A percentile compares a stretch with the other conserved stretches of the same genome.
phyloP scores from a whole-genome alignment of 2,329 filamentous ascomycete genomes.

The Aspergillus quadricinctus region DNA sequence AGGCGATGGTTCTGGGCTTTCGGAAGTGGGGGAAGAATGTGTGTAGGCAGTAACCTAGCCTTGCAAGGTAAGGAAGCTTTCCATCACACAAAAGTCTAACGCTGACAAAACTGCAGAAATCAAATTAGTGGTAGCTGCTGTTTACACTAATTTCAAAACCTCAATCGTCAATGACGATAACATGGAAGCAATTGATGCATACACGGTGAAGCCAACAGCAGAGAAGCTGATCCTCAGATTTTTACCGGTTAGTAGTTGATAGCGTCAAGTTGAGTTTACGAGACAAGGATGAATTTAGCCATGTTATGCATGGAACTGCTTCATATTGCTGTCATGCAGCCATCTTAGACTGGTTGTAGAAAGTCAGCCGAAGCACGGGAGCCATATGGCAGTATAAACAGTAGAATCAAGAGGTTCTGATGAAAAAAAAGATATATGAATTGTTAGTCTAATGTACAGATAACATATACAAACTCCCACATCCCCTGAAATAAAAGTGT shows the following conservation, averaged over 20 bases:
- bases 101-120: slow-evolving; percentile 52
- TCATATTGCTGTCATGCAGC: too few relatives aligned
- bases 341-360: too few relatives aligned
- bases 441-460: slow-evolving; percentile 21
- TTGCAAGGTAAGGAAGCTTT: slow-evolving; percentile 37
- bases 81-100: background rate
- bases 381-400: too few relatives aligned
- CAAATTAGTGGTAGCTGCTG: slow-evolving; percentile 64
- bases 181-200: slow-evolving; percentile 63
- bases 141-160: slow-evolving; percentile 65
- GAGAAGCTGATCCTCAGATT: slow-evolving; percentile 59
- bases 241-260: slow-evolving; percentile 22
- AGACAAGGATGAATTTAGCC: background rate
- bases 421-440: background rate
- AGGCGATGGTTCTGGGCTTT: slow-evolving; percentile 50
- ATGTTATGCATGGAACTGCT: background rate
- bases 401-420: background rate
- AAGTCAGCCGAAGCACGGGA: too few relatives aligned
- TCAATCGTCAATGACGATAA: slow-evolving; percentile 58
- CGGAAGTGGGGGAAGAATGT: slow-evolving; percentile 48
- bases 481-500: slow-evolving; percentile 11
- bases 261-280: background rate
- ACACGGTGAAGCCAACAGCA: slow-evolving; percentile 55
- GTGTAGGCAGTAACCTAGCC: slow-evolving; percentile 47
- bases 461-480: slow-evolving; percentile 6